phyloP scores from a whole-genome alignment of 2,329 filamentous ascomycete genomes.

The Fusarium sp. region DNA sequence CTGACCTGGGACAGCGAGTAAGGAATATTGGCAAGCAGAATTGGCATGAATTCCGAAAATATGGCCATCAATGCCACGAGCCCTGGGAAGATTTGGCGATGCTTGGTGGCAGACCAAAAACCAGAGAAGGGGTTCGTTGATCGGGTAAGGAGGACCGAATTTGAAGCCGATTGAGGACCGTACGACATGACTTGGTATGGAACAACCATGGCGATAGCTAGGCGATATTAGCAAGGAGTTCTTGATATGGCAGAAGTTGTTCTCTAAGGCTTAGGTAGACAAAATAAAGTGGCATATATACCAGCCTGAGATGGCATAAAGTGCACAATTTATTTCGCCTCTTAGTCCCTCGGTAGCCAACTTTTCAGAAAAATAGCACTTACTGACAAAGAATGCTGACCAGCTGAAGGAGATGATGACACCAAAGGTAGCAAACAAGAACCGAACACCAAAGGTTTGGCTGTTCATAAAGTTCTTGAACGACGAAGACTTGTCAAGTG shows the following conservation, averaged over 20 bases:
- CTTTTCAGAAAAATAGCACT: neutral
- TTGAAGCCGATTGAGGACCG: conserved; percentile 49
- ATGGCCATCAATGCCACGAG: conserved; percentile 56
- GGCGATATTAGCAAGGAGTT: neutral
- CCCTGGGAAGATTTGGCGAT: conserved; percentile 53
- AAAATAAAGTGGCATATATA: neutral
- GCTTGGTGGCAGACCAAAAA: conserved; percentile 47
- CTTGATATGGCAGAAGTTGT: neutral
- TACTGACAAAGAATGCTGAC: conserved; percentile 54
- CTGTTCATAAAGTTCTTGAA: conserved; percentile 56
- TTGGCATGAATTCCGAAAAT: conserved; percentile 62
- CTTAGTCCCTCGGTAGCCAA: too few species aligned
- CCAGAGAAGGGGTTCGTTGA: conserved; percentile 60
- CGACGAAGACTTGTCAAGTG: conserved; percentile 42
- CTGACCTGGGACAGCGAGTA: conserved; percentile 57
- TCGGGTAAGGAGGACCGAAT: conserved; percentile 55
- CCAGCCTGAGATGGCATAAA: neutral
- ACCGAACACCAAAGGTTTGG: conserved; percentile 57
- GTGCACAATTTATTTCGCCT: neutral
- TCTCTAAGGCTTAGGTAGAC: neutral
- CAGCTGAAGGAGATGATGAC: conserved; percentile 57
- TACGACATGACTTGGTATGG: conserved; percentile 57
- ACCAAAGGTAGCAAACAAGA: conserved; percentile 57
- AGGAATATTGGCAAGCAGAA: conserved; percentile 61
- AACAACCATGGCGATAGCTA: conserved; percentile 59